phyloP scores from a whole-genome alignment of 2,329 filamentous ascomycete species.

The Arthrinium phaeospermum region DNA sequence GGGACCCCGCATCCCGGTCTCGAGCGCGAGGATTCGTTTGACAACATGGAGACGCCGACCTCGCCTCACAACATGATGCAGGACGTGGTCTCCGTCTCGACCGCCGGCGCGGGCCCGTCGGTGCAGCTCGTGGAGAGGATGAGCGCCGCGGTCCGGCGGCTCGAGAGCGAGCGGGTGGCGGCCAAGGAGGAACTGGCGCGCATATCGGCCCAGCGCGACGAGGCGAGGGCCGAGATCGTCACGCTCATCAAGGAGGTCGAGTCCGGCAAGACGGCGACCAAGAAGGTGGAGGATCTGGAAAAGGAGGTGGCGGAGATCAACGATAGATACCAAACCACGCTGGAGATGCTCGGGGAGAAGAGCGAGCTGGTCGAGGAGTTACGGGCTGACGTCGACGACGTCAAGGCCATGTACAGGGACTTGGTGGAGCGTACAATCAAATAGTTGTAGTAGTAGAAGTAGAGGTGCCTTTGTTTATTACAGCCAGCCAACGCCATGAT shows the following conservation, averaged over 20 bases:
- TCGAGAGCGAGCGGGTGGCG: conserved; percentile 91
- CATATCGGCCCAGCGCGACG: conserved; percentile 84
- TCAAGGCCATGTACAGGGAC: conserved; percentile 96
- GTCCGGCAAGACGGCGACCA: conserved; percentile 64
- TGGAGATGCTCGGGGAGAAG: conserved; percentile 97
- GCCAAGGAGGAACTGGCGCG: conserved; percentile 84
- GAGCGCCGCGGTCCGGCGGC: conserved; percentile 87
- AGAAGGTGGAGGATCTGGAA: conserved; percentile 69
- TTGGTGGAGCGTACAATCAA: conserved; percentile 82
- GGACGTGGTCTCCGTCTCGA: conserved; percentile 88
- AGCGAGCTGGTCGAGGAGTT: conserved; percentile 94
- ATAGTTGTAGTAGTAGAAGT: background rate
- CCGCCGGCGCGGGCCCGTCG: conserved; percentile 86
- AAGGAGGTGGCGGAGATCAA: conserved; percentile 71
- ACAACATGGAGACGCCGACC: conserved; percentile 59
- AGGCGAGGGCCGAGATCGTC: conserved; percentile 91
- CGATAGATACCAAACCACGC: conserved; percentile 82
- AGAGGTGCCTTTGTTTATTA: background rate
- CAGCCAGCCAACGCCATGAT: background rate
- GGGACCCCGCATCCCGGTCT: conserved; percentile 43
- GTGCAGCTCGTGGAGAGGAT: conserved; percentile 96
- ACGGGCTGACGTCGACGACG: conserved; percentile 83
- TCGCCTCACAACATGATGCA: conserved; percentile 75
- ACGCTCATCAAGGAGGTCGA: conserved; percentile 87
- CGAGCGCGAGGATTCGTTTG: conserved; percentile 55